Evolutionary conservation across 768 basidiomycete species (phyloP).

Genomic region (Brasilioporus rufonigricans): DNA sequence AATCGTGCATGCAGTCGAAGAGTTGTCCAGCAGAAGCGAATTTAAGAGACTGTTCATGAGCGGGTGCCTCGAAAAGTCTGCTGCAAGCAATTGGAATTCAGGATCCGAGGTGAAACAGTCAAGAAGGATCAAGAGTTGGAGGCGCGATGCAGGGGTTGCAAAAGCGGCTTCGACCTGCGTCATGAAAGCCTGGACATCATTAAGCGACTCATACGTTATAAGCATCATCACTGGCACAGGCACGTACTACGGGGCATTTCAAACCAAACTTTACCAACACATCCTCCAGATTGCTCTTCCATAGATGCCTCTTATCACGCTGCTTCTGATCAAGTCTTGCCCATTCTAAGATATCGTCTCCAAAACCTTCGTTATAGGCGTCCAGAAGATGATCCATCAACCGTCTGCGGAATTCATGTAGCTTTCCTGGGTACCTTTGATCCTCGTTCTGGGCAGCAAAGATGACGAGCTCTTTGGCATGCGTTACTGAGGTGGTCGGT

Average conservation of each 20-base stretch:
- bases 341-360: conserved; percentile 73
- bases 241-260: conserved; percentile 61
- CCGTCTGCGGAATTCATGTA: conserved; percentile 63
- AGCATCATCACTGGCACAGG: conserved; percentile 15
- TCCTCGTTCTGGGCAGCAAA: conserved; percentile 53
- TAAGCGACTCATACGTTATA: conserved; percentile 7
- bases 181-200: conserved; percentile 57
- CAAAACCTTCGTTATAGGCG: conserved; percentile 71
- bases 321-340: conserved; percentile 62
- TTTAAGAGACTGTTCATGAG: conserved; percentile 63
- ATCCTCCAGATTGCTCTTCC: conserved; percentile 81
- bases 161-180: conserved; percentile 66
- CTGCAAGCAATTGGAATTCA: conserved; percentile 48
- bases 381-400: conserved; percentile 75
- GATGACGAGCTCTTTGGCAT: conserved; percentile 73
- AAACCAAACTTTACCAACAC: conserved; percentile 65
- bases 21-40: conserved; percentile 72
- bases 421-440: conserved; percentile 45
- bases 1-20: conserved; percentile 65
- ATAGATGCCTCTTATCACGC: conserved; percentile 55
- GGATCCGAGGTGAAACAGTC: conserved; percentile 57
- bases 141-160: conserved; percentile 53
- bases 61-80: conserved; percentile 55
- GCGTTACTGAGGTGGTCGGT: conserved; percentile 50
- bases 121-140: conserved; percentile 69